Base-by-base conservation (phyloP, 352 stramenopile genomes). In the Pythium myriotylum region DNA sequence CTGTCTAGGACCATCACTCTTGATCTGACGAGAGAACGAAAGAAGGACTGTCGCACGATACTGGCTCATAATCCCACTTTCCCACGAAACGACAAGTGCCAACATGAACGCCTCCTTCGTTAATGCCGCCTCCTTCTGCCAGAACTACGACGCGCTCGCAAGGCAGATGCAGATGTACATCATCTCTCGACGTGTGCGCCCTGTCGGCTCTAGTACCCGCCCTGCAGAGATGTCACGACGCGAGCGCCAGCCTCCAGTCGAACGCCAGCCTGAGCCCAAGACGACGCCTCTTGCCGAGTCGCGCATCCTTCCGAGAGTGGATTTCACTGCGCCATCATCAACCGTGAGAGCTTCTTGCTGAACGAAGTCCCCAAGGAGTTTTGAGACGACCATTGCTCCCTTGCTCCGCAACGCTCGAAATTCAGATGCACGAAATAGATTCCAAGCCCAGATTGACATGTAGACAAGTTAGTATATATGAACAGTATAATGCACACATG, bases 41-140 rank as follows among this genome's bases (percentile, higher is more conserved):
- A 50, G 43, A 50, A 52, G 13, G 22, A 19, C 13, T 29, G 32
- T 53, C 26, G n/a, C 22, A 35, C 10, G 29, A 10, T 10, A 40
- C 46, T 43, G 37, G 37, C 24, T 22, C 46, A n/a, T n/a, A 22
- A 22, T 53, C 46, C 29, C 29, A 17, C 46, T 40, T 20, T 42
- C 47, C 24, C 24, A 1, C 13, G 5, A 35, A 35, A 35, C 29
- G 10, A 35, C 29, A 35, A 35, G 29, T 22, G 47, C 20, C 19
- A 52, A 47, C 33, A 58, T 58, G 51, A 58, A 61, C 54, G 19
- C 46, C 46, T 35, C 54, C 24, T 42, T 61, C 26, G 17, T 53
- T 7, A 61, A 32, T 41, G 54, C 41, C 27, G 27, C 41, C 2
- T 41, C 20, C 54, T 61, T 61, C 32, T 61, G 54, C 54, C 41